Base-by-base conservation (phyloP, 176 grass and related monocot genomes). In the Oryza glumipatula region DNA sequence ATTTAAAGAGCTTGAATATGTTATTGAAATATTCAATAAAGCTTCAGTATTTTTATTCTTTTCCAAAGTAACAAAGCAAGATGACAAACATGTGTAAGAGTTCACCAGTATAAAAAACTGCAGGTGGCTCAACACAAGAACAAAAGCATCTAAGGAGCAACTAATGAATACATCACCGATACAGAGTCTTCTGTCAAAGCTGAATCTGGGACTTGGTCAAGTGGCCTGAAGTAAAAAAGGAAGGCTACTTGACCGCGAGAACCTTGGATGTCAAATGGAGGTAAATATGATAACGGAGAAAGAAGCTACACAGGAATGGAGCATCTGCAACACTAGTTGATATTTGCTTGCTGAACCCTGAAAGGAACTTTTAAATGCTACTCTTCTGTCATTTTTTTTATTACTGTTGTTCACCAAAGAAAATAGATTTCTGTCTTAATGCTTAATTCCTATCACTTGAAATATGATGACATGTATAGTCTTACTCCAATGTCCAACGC, bases 391-490 rank as follows among this genome's bases (percentile, higher is more conserved):
- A 74, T 43, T 56, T 66, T 56, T 66, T 49, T 85, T 82, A 80
- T 87, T 83, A 43, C 49, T 44, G 79, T 48, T 60, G 15, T 83
- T 80, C 79, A 23, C 83, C 75, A 39, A 73, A 10, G n/a, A 72
- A 61, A 2, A 79, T 13, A n/a, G 41, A 70, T 87, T 58, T 44
- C 74, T 75, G 39, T 65, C 41, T 79, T 49, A 21, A 83, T 30
- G 28, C 56, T n/a, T 67, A 45, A 36, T 84, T 46, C 39, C 74
- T 60, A 51, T 90, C 81, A 92, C 74, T 84, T 76, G 63, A 95
- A 92, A 88, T 98, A 98, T 9, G 96, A 94, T 19, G 87, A 88
- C 14, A 86, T 74, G 81, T 94, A 95, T 46, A 98, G 76, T 63
- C 86, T 88, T 36, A 93, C 89, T 72, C 68, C 89, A 45, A 98